Conservation (phyloP, 2,329 filamentous ascomycete genomes). For the Colletotrichum paranaense region DNA sequence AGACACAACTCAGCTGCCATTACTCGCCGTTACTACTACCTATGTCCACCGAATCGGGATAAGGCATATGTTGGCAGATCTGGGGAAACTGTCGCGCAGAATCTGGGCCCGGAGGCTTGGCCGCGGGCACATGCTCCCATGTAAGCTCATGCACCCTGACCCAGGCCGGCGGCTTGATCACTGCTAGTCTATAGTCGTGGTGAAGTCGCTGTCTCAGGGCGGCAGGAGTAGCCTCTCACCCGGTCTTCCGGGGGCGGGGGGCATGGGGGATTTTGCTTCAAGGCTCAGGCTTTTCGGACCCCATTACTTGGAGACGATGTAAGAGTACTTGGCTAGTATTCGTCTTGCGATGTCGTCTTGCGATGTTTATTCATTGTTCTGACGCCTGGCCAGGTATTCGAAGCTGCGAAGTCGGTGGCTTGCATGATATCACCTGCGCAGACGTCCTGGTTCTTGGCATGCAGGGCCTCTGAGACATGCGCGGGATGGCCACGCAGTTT, state of each 20-base stretch:
- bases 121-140: background rate
- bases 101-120: conserved; percentile 4
- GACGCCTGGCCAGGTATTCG: background rate
- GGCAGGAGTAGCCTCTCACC: background rate
- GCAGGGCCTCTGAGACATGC: background rate
- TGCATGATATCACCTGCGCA: too few relatives aligned
- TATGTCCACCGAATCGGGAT: background rate
- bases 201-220: too few relatives aligned
- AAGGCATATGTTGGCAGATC: background rate
- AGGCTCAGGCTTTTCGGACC: background rate
- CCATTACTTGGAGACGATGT: background rate
- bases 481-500: background rate
- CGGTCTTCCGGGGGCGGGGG: too few relatives aligned
- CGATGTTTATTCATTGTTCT: background rate
- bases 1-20: background rate
- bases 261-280: too few relatives aligned
- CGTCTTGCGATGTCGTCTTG: background rate
- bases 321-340: too few relatives aligned
- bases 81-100: background rate
- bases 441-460: background rate
- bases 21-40: background rate
- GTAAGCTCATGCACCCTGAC: background rate
- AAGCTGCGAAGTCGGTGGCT: background rate
- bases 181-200: background rate
- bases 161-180: background rate